Percentiles rank a stretch among this genome's conserved stretches.
These are phyloP conservation scores for Fusarium agapanthi DNA, from an alignment of 2,329 filamentous ascomycete genomes.

Conservation along the genomic window DNA sequence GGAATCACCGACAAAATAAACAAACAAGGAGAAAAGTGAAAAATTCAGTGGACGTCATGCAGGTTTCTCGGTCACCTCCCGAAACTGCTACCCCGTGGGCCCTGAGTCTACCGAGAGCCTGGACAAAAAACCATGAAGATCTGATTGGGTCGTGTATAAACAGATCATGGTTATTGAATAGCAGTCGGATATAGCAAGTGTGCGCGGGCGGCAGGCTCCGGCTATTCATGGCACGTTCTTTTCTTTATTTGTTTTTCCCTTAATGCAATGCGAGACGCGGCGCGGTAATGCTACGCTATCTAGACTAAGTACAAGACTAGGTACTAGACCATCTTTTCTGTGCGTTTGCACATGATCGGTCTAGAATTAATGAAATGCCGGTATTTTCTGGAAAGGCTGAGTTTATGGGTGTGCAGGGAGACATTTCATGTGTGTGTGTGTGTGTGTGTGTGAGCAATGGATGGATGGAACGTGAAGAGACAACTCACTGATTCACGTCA, in stretches of 20 bases:
- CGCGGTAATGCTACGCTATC: constrained; percentile 12
- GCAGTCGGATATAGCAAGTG: constrained; percentile 7
- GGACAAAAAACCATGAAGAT: background rate
- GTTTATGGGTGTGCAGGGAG: constrained; percentile 6
- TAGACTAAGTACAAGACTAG: background rate
- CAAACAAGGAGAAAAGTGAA: background rate
- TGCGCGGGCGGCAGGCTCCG: constrained; percentile 25
- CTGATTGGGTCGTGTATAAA: constrained; percentile 16
- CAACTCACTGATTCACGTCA: background rate
- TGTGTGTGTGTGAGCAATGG: background rate
- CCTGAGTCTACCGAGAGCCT: constrained; percentile 1
- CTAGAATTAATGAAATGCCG: constrained; percentile 20
- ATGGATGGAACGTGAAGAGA: background rate
- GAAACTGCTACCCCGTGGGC: constrained; percentile 24
- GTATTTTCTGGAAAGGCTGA: background rate
- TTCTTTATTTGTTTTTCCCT: background rate
- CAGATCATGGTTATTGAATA: background rate
- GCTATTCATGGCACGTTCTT: constrained; percentile 28
- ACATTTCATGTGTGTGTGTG: background rate
- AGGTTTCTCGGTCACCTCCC: constrained; percentile 33
- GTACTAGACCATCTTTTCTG: background rate
- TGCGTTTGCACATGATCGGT: constrained; percentile 23
- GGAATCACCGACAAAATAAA: constrained; percentile 5
- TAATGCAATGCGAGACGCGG: background rate
- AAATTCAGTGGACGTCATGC: constrained; percentile 14